A percentile compares a stretch with the other conserved stretches of the same genome.
Evolutionary conservation across 192 early-diverging fungal species (phyloP).

Genomic region (Obelidium mucronatum): DNA sequence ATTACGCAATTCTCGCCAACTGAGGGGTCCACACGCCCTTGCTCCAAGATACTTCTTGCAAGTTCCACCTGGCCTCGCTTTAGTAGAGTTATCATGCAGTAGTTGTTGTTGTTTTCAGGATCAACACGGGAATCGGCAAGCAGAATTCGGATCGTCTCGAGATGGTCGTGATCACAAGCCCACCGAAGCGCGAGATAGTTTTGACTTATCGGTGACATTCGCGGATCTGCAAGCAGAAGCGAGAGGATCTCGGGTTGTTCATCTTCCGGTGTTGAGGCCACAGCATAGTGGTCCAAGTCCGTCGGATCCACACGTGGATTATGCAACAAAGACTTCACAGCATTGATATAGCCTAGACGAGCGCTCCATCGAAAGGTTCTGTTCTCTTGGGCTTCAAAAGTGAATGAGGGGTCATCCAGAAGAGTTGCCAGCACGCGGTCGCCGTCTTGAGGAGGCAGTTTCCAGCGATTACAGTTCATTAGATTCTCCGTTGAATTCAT

Average conservation of each 20-base stretch:
- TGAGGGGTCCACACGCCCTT: not conserved
- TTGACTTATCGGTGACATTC: constrained; percentile 23
- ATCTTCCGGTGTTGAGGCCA: not conserved
- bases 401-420: not conserved
- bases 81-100: not conserved
- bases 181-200: constrained; percentile 15
- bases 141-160: not conserved
- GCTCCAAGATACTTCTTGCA: too few species aligned
- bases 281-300: not conserved
- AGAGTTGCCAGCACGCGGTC: not conserved
- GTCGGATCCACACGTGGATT: not conserved
- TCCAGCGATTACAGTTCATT: not conserved
- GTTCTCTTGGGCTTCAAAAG: too few species aligned
- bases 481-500: not conserved
- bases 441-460: not conserved
- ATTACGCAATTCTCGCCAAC: not conserved
- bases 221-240: constrained; percentile 24
- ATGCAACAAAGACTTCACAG: not conserved
- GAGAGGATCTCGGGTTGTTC: constrained; percentile 26
- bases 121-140: not conserved
- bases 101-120: not conserved
- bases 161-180: constrained; percentile 27
- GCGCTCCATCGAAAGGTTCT: constrained; percentile 4
- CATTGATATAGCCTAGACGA: not conserved
- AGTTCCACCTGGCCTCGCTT: not conserved